Evolutionary conservation across 192 early-diverging fungal genomes (phyloP).

Genomic region (Gonapodya sp.): DNA sequence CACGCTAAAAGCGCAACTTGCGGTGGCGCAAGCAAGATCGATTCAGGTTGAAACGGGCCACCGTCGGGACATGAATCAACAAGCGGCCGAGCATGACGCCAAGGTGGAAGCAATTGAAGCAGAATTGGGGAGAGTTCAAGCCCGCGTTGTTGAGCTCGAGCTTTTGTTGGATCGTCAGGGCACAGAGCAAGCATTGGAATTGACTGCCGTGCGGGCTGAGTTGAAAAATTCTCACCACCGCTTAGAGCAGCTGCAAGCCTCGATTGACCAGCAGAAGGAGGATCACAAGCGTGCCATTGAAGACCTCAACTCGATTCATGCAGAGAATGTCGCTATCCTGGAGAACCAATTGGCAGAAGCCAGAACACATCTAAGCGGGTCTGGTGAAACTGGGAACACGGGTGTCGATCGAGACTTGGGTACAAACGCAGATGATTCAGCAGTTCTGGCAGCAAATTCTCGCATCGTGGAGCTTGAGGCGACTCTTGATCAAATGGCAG

Average conservation of each 20-base stretch:
- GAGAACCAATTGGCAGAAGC: neutral
- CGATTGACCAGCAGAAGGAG: neutral
- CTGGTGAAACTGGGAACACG: neutral
- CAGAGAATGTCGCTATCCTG: neutral
- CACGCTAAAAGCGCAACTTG: neutral
- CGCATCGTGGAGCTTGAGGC: neutral
- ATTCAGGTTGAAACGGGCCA: neutral
- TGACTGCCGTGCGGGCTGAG: neutral
- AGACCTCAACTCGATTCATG: neutral
- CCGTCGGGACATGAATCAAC: neutral
- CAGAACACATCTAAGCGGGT: neutral
- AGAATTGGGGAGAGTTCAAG: neutral
- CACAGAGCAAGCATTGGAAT: neutral
- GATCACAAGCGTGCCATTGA: neutral
- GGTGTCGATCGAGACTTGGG: neutral
- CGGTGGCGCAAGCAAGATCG: neutral
- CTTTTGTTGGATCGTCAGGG: neutral
- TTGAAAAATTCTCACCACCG: neutral
- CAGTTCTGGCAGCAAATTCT: neutral
- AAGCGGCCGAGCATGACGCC: neutral
- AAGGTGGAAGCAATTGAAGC: neutral
- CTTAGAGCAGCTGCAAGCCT: neutral
- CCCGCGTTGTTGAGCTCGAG: neutral
- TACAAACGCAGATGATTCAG: neutral
- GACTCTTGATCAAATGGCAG: neutral